Evolutionary conservation across 2,329 filamentous ascomycete genomes (phyloP).

Genomic region (Hypoxylon sp.): DNA sequence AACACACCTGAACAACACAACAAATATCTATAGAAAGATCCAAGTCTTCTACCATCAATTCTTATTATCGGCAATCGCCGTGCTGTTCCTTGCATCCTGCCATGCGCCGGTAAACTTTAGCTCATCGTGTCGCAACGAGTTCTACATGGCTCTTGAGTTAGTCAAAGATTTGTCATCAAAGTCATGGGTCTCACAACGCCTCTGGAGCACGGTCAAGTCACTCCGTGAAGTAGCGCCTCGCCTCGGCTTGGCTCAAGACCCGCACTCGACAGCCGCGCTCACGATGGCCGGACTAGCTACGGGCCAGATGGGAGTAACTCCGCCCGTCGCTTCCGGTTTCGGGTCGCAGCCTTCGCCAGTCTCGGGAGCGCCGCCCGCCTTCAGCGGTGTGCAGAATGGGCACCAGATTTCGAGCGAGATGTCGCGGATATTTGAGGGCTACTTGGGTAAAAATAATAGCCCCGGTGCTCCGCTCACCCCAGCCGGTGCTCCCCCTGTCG

Average conservation of each 20-base stretch:
- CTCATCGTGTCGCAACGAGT: slow-evolving; percentile 77
- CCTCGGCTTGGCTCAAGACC: slow-evolving; percentile 72
- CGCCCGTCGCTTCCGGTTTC: slow-evolving; percentile 37
- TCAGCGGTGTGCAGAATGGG: slow-evolving; percentile 59
- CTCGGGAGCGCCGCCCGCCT: slow-evolving; percentile 37
- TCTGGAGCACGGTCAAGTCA: slow-evolving; percentile 80
- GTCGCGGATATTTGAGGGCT: slow-evolving; percentile 63
- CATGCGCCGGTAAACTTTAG: slow-evolving; percentile 82
- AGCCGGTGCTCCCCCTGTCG: slow-evolving; percentile 30
- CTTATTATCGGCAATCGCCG: slow-evolving; percentile 79
- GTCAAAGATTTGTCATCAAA: slow-evolving; percentile 80
- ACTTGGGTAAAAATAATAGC: slow-evolving; percentile 50
- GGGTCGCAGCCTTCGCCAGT: slow-evolving; percentile 40
- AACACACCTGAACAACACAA: slow-evolving; percentile 78
- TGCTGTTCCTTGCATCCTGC: slow-evolving; percentile 81
- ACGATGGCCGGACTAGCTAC: slow-evolving; percentile 69
- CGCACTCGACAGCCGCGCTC: slow-evolving; percentile 67
- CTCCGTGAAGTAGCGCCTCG: slow-evolving; percentile 80
- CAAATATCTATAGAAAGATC: slow-evolving; percentile 78
- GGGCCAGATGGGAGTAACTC: slow-evolving; percentile 52
- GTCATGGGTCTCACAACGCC: slow-evolving; percentile 78
- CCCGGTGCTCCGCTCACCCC: slow-evolving; percentile 27
- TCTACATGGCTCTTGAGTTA: slow-evolving; percentile 82
- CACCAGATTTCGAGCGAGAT: slow-evolving; percentile 68
- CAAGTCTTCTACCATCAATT: slow-evolving; percentile 88